A percentile compares a stretch with the other conserved stretches of the same genome.
Conservation (phyloP, 2,329 filamentous ascomycete genomes). For the Chaetomiaceae sp. region DNA sequence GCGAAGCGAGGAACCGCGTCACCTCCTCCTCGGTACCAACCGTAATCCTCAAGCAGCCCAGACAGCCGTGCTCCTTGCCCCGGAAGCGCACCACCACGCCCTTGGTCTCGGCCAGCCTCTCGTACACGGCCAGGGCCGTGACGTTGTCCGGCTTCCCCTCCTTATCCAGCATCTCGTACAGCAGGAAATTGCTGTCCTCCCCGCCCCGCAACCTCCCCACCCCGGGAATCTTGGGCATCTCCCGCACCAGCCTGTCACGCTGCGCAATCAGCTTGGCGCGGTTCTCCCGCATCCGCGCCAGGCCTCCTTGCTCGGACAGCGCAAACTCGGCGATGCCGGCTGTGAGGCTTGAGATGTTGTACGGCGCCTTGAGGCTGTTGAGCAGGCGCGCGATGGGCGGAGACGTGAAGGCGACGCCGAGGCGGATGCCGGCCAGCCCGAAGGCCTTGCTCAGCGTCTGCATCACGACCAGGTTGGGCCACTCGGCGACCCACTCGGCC, state of each 20-base stretch:
- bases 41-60: constrained; percentile 85
- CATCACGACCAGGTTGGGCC: constrained; percentile 95
- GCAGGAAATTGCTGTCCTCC: constrained; percentile 77
- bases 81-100: constrained; percentile 92
- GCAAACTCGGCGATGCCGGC: constrained; percentile 74
- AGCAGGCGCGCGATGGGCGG: constrained; percentile 71
- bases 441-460: constrained; percentile 99
- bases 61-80: constrained; percentile 85
- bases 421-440: constrained; percentile 85
- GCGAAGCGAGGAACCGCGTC: constrained; percentile 67
- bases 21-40: constrained; percentile 88
- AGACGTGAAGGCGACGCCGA: constrained; percentile 80
- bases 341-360: constrained; percentile 89
- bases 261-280: constrained; percentile 67
- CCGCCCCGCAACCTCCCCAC: constrained; percentile 80
- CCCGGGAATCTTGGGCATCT: constrained; percentile 70
- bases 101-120: constrained; percentile 74
- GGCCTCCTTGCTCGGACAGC: constrained; percentile 55
- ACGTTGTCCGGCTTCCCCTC: constrained; percentile 73
- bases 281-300: constrained; percentile 69
- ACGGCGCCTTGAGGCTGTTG: constrained; percentile 92
- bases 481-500: constrained; percentile 86
- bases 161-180: constrained; percentile 79
- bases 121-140: constrained; percentile 74
- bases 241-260: constrained; percentile 67